Evolutionary conservation across 2,329 filamentous ascomycete genomes (phyloP), one percentile per base, ranked within the genome.

Genomic region (Sphaerostilbella broomeana): DNA sequence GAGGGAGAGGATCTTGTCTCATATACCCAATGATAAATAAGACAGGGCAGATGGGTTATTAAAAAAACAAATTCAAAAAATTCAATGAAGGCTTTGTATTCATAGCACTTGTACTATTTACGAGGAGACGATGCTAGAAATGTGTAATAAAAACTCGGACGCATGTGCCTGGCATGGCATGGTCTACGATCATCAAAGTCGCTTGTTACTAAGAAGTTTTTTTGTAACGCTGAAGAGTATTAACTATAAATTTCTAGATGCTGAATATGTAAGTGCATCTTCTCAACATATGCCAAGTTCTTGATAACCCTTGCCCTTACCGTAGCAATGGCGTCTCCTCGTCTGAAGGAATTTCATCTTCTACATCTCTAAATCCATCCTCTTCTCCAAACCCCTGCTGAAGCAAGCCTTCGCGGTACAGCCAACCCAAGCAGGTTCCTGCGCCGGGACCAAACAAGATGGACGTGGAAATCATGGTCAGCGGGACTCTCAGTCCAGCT

Each of bases 1-100:
- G 32, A 77, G 79, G 56, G 84, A 95, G 51, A 79, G 81, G 61
- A 81, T 95, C 60, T 63, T 95, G 54, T 45, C 56, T 18, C 54
- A 54, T 37, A 40, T 63, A 42, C 42, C 48, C 12, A 49, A 52
- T 35, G 45, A 45, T 17, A 17, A 41, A 40, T 9, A 21, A 5
- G 19, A 15, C 17, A 28, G 18, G 17, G 10, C 21, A 22, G 12
- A 24, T 15, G 12, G 12, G 31, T 10, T n/a, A 28, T 33, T 30
- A 39, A 39, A 32, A 28, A 19, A n/a, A 20, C 11, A 28, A n/a
- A n/a, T n/a, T n/a, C n/a, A n/a, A n/a, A n/a, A n/a, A n/a, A n/a
- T 18, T 22, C 29, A 27, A 20, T 16, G 26, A 21, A 25, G 27
- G 42, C 28, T 37, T 26, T 38, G 42, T 46, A 50, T 51, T 46